Percentiles rank a stretch among this genome's conserved stretches.
These are phyloP conservation scores for Boletus edulis DNA, from an alignment of 768 basidiomycete genomes.

Conservation along the genomic window DNA sequence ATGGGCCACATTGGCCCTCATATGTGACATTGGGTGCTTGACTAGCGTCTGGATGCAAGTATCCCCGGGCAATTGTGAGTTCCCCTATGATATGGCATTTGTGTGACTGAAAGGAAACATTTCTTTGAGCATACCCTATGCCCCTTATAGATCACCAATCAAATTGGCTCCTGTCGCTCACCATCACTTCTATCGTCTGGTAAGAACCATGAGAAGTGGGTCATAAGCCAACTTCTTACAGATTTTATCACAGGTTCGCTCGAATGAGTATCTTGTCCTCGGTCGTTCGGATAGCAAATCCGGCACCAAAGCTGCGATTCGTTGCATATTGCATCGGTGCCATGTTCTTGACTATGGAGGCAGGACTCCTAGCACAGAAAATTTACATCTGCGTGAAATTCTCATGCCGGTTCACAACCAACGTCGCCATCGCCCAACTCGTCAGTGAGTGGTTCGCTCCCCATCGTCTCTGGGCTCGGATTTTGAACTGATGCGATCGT, in stretches of 20 bases:
- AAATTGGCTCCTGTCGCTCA: slow-evolving; percentile 19
- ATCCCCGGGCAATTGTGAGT: slow-evolving; percentile 7
- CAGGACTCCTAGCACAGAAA: slow-evolving; percentile 19
- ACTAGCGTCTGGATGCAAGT: slow-evolving; percentile 18
- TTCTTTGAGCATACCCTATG: neutral
- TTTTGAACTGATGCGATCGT: neutral
- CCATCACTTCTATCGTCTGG: slow-evolving; percentile 21
- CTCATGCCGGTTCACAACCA: neutral
- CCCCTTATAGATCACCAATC: neutral
- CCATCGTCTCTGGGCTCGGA: neutral
- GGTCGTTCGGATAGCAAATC: slow-evolving; percentile 20
- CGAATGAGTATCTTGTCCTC: slow-evolving; percentile 30
- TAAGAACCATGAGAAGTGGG: slow-evolving; percentile 3
- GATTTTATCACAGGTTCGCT: slow-evolving; percentile 17
- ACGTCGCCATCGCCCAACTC: slow-evolving; percentile 22
- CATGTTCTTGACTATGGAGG: slow-evolving; percentile 15
- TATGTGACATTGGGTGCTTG: slow-evolving; percentile 21
- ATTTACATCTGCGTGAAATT: slow-evolving; percentile 9
- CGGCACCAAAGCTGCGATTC: slow-evolving; percentile 5
- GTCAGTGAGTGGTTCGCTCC: slow-evolving; percentile 16
- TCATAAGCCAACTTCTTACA: neutral
- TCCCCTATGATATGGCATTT: neutral
- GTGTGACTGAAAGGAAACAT: neutral
- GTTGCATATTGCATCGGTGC: slow-evolving; percentile 15
- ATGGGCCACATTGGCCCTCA: slow-evolving; percentile 25